Base-by-base conservation (phyloP, 169 alveolate genomes). In the Plasmodium sp. region DNA sequence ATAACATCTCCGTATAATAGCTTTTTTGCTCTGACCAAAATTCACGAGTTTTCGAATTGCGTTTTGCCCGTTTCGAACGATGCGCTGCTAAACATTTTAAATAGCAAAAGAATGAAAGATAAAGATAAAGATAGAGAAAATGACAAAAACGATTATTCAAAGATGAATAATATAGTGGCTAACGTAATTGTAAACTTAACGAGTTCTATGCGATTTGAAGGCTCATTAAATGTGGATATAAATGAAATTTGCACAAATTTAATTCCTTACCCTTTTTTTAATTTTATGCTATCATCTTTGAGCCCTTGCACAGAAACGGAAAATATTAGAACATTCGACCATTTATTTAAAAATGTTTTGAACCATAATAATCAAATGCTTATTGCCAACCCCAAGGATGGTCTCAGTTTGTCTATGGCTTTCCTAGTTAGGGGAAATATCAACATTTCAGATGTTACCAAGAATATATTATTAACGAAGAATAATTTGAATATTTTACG, bases 171-270 rank as follows among this genome's bases (percentile, higher is more conserved):
- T 81, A 90, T 90, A 51, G 94, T 90, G 43, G 94, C 94, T 62
- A 90, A 90, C 33, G 92, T 90, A 62, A 90, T 90, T 80, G 73
- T 93, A 93, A 96, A 97, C 91, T 92, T 98, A 82, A 98, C 99
- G 22, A 96, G 99, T 82, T 98, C 99, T 3, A 98, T 98, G 99
- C 83, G 99, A 90, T 98, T 98, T 93, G 99, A 98, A 93, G 99
- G 99, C 5, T 97, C 98, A 39, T 92, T 98, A 74, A 98, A 98
- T 95, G 98, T 98, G 67, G 99, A 98, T 94, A 92, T 98, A 84
- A 98, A 98, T 94, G 99, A 98, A 96, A 98, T 98, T 90, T 98
- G 99, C 2, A 98, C 98, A 98, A 98, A 98, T 92, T 94, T 98
- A 88, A 99, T 98, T 34, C 99, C 99, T 3, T 98, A 96, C 96